A percentile compares a stretch with the other conserved stretches of the same genome.
phyloP scores from a whole-genome alignment of 768 basidiomycete species.

The Cytidiella melzeri region DNA sequence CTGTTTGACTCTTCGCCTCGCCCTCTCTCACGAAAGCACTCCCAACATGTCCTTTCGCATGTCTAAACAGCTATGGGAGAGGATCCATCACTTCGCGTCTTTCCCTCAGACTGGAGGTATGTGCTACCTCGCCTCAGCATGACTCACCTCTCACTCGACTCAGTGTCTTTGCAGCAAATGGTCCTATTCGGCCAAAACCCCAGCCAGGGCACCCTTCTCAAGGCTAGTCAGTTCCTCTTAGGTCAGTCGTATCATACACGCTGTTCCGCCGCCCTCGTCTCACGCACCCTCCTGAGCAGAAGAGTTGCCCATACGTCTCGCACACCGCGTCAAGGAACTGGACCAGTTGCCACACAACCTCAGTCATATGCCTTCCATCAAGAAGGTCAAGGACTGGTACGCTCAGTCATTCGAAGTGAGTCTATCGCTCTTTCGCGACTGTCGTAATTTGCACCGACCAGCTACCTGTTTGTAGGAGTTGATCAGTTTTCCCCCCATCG shows the following conservation, averaged over 20 bases:
- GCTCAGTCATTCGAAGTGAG: constrained; percentile 94
- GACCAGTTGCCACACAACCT: constrained; percentile 91
- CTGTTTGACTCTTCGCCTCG: constrained; percentile 3
- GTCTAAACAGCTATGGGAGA: constrained; percentile 76
- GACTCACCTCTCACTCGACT: constrained; percentile 1
- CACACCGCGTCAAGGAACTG: constrained; percentile 93
- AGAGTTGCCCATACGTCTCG: constrained; percentile 91
- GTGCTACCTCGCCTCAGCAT: constrained; percentile 19
- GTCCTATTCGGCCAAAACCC: constrained; percentile 96
- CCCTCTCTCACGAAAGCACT: constrained; percentile 1
- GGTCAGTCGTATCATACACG: constrained; percentile 37
- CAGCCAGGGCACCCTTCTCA: constrained; percentile 88
- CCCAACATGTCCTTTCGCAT: constrained; percentile 58
- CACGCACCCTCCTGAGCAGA: constrained; percentile 36
- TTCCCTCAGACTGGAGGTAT: constrained; percentile 90
- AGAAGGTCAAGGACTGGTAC: constrained; percentile 97
- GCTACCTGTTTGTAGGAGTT: constrained; percentile 70
- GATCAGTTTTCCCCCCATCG: constrained; percentile 76
- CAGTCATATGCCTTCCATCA: constrained; percentile 85
- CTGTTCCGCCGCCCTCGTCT: constrained; percentile 5
- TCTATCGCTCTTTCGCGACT: neutral
- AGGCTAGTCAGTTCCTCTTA: constrained; percentile 82
- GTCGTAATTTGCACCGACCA: too few relatives aligned
- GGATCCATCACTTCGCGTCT: constrained; percentile 84
- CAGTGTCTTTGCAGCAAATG: constrained; percentile 97